Evolutionary conservation across 2,329 filamentous ascomycete genomes (phyloP).

Genomic region (Pyricularia sp.): DNA sequence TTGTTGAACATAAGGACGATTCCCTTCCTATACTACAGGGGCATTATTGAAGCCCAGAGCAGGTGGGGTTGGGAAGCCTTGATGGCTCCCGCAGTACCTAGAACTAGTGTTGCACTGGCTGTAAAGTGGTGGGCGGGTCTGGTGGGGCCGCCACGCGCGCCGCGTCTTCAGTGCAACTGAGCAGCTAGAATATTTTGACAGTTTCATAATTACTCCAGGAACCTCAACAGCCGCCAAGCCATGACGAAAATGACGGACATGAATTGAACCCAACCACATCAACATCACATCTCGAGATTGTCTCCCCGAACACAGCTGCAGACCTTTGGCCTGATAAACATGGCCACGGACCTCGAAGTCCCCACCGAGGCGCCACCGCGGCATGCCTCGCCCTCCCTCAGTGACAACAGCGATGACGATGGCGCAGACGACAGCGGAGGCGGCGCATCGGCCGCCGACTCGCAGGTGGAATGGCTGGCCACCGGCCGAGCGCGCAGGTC

Average conservation of each 20-base stretch:
- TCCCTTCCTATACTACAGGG: too few species aligned
- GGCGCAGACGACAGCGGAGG: not conserved
- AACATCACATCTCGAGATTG: not conserved
- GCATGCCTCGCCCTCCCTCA: constrained; percentile 25
- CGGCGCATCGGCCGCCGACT: not conserved
- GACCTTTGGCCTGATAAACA: not conserved
- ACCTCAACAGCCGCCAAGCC: not conserved
- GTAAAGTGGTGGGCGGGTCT: not conserved
- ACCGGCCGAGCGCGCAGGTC: constrained; percentile 66
- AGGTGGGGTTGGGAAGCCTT: not conserved
- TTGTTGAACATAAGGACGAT: too few species aligned
- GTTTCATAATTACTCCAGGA: not conserved
- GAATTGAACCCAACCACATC: not conserved
- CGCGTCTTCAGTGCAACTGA: not conserved
- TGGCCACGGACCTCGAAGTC: constrained; percentile 4
- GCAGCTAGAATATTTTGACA: not conserved
- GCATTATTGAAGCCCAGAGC: not conserved
- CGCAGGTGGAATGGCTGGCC: constrained; percentile 57
- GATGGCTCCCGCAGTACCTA: not conserved
- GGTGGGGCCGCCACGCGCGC: not conserved
- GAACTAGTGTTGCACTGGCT: too few species aligned
- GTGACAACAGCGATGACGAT: constrained; percentile 24
- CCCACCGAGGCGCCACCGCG: constrained; percentile 12
- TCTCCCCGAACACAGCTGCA: not conserved
- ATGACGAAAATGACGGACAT: not conserved